Percentiles rank a stretch among this genome's conserved stretches.
Evolutionary conservation across 208 protist species (phyloP).

Genomic region (Acanthamoeba castellanii): DNA sequence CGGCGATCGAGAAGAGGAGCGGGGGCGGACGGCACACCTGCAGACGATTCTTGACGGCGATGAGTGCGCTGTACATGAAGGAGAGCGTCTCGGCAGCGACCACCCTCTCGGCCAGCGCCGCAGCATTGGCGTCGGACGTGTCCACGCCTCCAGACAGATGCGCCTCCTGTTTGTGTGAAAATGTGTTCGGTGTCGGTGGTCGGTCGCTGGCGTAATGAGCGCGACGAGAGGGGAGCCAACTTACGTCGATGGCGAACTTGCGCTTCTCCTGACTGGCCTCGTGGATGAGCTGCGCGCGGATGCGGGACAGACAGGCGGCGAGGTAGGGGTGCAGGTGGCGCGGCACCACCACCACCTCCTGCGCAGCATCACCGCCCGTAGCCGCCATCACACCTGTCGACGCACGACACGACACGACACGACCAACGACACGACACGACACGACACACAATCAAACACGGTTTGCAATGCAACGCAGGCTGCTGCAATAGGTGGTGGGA

Average conservation of each 20-base stretch:
- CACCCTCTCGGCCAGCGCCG: conserved; percentile 30
- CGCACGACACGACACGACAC: not conserved
- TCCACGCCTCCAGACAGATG: not conserved
- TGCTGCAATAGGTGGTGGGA: not conserved
- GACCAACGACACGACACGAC: not conserved
- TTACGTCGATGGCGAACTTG: conserved; percentile 57
- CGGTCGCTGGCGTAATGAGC: not conserved
- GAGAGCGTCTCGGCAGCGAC: conserved; percentile 21
- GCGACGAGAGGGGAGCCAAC: not conserved
- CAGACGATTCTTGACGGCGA: conserved; percentile 5
- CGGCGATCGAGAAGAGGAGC: not conserved
- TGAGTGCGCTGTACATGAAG: conserved; percentile 46
- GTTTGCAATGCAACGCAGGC: not conserved
- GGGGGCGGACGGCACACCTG: not conserved
- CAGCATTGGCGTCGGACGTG: conserved; percentile 36
- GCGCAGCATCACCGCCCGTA: not conserved
- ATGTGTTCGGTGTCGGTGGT: not conserved
- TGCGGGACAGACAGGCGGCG: conserved; percentile 1
- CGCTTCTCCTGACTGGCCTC: conserved; percentile 49
- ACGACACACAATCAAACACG: not conserved
- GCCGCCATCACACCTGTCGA: conserved; percentile 26
- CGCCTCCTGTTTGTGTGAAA: not conserved
- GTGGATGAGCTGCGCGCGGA: conserved; percentile 44
- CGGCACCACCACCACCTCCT: conserved; percentile 23
- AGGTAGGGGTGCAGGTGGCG: conserved; percentile 24